Conservation (phyloP, 139 green algal species). For the Penium margaritaceum region DNA sequence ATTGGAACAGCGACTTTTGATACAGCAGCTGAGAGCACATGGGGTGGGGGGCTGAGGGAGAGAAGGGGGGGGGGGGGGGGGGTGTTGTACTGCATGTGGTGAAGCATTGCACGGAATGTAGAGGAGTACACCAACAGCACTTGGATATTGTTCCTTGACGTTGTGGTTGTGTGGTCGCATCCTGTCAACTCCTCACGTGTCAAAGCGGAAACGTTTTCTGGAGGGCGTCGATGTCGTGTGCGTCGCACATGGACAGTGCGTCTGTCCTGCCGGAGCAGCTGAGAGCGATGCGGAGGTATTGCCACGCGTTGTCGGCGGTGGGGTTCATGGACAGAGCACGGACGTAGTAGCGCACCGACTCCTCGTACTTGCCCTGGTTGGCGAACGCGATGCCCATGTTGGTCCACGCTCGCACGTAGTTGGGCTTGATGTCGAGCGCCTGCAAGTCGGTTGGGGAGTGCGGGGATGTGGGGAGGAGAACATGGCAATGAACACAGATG, state of each 20-base stretch:
- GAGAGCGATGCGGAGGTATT: conserved; percentile 84
- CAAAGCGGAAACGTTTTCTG: conserved; percentile 30
- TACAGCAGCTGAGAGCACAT: no score
- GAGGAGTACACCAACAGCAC: no score
- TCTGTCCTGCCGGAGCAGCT: conserved; percentile 18
- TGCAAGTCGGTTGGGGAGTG: no score
- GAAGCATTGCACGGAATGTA: no score
- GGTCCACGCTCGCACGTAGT: conserved; percentile 97
- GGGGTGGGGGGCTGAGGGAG: no score
- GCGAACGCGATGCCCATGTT: conserved; percentile 94
- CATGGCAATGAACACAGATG: neutral
- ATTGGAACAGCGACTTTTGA: no score
- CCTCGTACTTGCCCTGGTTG: conserved; percentile 73
- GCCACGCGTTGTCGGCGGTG: conserved; percentile 71
- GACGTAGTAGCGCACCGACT: conserved; percentile 76
- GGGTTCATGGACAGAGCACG: conserved; percentile 80
- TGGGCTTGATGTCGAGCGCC: conserved; percentile 92
- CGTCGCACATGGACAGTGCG: conserved; percentile 13
- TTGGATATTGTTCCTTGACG: no score
- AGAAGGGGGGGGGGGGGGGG: no score
- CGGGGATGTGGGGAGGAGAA: neutral
- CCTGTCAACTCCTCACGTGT: no score
- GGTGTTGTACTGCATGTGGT: no score
- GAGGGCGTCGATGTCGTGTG: conserved; percentile 23
- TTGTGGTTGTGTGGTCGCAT: no score